A percentile compares a stretch with the other conserved stretches of the same genome.
Conservation (phyloP, 2,329 filamentous ascomycete species). For the Botrytis tulipae region DNA sequence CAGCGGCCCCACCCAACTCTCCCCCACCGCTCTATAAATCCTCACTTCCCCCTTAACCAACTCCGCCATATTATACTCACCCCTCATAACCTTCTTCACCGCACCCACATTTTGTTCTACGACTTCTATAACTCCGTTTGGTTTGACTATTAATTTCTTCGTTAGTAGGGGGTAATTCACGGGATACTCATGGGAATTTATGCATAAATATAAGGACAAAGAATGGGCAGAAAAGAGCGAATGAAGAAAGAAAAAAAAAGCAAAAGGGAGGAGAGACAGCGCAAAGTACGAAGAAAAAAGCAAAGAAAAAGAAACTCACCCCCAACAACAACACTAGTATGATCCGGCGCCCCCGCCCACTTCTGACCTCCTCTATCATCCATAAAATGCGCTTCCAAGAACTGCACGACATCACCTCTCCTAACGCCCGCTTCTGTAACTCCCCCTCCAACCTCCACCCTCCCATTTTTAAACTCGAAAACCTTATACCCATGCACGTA, state of each 20-base stretch:
- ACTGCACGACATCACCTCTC: slow-evolving; percentile 41
- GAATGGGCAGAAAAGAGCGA: not conserved
- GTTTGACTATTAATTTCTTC: not conserved
- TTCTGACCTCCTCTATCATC: slow-evolving; percentile 31
- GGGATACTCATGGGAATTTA: not conserved
- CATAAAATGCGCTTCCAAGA: slow-evolving; percentile 37
- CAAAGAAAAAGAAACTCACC: not conserved
- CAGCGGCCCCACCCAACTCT: not conserved
- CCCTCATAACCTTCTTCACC: not conserved
- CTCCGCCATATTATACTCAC: not conserved
- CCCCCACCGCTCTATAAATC: not conserved
- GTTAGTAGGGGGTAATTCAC: not conserved
- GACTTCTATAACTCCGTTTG: not conserved
- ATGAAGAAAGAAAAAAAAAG: not conserved
- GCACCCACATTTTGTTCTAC: not conserved
- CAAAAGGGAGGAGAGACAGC: not conserved
- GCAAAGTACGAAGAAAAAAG: not conserved
- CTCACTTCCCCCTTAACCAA: not conserved
- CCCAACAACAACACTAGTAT: slow-evolving; percentile 39
- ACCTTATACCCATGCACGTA: slow-evolving; percentile 39
- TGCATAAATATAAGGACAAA: not conserved
- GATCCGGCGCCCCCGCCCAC: slow-evolving; percentile 38
- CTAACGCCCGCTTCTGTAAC: slow-evolving; percentile 34
- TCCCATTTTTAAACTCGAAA: slow-evolving; percentile 32
- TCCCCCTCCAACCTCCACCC: slow-evolving; percentile 27